Conservation (phyloP, 148 eudicot genomes). For the Cornus kousa region DNA sequence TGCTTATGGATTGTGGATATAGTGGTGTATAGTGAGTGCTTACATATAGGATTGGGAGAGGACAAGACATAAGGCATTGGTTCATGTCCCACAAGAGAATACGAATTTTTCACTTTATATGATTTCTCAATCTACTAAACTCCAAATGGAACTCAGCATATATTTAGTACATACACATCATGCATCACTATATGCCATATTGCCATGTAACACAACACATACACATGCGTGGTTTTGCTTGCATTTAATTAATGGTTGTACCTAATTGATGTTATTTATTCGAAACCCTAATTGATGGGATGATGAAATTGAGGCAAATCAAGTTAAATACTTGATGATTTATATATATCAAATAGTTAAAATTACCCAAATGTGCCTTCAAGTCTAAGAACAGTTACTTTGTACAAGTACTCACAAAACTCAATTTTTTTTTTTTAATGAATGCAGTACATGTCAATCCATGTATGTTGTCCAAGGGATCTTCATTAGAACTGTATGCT, state of each 20-base stretch:
- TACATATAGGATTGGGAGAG: not conserved
- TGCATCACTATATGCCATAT: not conserved
- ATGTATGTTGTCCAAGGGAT: not conserved
- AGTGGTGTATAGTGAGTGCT: not conserved
- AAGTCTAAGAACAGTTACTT: no score
- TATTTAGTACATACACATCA: not conserved
- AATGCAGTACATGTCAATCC: not conserved
- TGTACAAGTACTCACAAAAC: no score
- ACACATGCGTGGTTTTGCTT: no score
- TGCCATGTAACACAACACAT: not conserved
- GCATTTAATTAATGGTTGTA: no score
- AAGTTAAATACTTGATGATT: no score
- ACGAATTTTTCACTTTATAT: constrained; percentile 26
- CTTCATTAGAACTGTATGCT: no score
- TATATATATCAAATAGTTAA: no score
- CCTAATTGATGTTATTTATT: no score
- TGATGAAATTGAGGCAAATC: no score
- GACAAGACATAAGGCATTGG: constrained; percentile 24
- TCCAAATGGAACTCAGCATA: not conserved
- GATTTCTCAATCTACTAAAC: constrained; percentile 19
- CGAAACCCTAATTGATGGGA: no score
- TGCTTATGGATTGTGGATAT: constrained; percentile 8
- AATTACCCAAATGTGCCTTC: no score
- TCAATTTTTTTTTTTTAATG: no score
- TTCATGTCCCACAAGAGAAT: constrained; percentile 22